These are phyloP conservation scores for Globisporangium radiosum DNA, from an alignment of 352 stramenopile species.

Conservation along the genomic window DNA sequence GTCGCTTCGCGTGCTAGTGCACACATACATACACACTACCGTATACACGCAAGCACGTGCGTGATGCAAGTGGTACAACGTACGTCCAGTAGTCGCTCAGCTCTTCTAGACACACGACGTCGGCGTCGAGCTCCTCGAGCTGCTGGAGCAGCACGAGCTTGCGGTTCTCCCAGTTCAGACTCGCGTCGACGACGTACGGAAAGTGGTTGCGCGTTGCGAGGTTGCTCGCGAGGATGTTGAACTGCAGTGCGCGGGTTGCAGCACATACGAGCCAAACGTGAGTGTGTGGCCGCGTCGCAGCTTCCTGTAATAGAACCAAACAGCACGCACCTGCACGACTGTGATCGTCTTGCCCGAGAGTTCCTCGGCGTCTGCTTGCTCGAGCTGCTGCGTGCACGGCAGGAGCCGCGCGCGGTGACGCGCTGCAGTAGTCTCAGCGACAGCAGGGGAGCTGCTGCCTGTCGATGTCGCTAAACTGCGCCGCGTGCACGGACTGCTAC, in stretches of 20 bases:
- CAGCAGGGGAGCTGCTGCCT: background rate
- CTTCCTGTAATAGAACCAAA: background rate
- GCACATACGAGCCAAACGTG: background rate
- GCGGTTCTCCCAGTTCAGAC: conserved; percentile 79
- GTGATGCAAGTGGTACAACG: conserved; percentile 8
- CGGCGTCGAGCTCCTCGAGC: conserved; percentile 65
- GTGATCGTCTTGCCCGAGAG: conserved; percentile 66
- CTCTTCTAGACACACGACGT: conserved; percentile 82
- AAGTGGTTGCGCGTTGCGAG: conserved; percentile 81
- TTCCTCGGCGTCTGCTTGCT: conserved; percentile 16
- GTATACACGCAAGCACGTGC: background rate
- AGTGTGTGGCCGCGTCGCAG: background rate
- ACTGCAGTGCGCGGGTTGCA: conserved; percentile 16
- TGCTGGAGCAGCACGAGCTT: conserved; percentile 73
- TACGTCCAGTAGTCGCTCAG: conserved; percentile 87
- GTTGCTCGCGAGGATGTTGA: conserved; percentile 85
- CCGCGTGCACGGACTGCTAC: conserved; percentile 9
- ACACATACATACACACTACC: no score
- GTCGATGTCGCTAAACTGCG: conserved; percentile 16
- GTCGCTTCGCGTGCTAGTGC: no score
- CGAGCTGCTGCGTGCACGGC: conserved; percentile 41
- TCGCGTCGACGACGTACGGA: conserved; percentile 76
- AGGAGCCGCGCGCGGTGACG: conserved; percentile 23
- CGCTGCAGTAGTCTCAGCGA: background rate
- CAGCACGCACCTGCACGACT: conserved; percentile 48